Evolutionary conservation across 768 basidiomycete species (phyloP).

Genomic region (Sporobolomyces roseus): DNA sequence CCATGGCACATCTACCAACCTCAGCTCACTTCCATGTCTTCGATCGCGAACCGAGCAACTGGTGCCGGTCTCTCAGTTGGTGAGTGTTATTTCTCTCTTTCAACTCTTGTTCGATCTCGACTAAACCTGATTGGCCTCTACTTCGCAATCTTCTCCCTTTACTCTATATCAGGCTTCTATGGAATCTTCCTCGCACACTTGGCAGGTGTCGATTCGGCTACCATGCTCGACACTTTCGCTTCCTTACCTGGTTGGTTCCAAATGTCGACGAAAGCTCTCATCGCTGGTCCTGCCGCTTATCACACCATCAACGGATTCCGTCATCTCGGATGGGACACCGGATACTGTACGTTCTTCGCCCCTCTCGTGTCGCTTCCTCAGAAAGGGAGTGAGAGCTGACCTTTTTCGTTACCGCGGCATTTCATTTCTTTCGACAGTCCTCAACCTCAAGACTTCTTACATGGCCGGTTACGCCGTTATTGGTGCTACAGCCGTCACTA

Average conservation of each 20-base stretch:
- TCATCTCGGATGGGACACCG: slow-evolving; percentile 84
- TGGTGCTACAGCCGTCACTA: slow-evolving; percentile 70
- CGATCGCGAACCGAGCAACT: slow-evolving; percentile 81
- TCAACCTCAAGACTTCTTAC: slow-evolving; percentile 75
- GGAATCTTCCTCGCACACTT: slow-evolving; percentile 82
- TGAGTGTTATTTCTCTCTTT: slow-evolving; percentile 48
- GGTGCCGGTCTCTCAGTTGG: slow-evolving; percentile 73
- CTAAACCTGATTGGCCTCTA: slow-evolving; percentile 15
- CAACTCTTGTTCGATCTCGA: background rate
- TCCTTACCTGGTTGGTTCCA: slow-evolving; percentile 73
- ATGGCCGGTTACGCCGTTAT: slow-evolving; percentile 76
- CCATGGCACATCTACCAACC: slow-evolving; percentile 94
- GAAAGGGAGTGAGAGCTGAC: background rate
- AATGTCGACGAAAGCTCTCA: slow-evolving; percentile 66
- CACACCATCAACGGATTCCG: slow-evolving; percentile 85
- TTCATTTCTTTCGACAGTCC: slow-evolving; percentile 55
- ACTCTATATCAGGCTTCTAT: slow-evolving; percentile 65
- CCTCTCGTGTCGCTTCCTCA: background rate
- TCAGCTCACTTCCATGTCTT: slow-evolving; percentile 82
- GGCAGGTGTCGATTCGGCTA: slow-evolving; percentile 67
- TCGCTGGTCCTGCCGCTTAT: slow-evolving; percentile 85
- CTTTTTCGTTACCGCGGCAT: background rate
- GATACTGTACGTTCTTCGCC: slow-evolving; percentile 65
- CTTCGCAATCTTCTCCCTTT: background rate
- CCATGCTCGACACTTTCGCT: slow-evolving; percentile 68